phyloP scores from a whole-genome alignment of 2,329 filamentous ascomycete species.

The Neobulgaria alba region DNA sequence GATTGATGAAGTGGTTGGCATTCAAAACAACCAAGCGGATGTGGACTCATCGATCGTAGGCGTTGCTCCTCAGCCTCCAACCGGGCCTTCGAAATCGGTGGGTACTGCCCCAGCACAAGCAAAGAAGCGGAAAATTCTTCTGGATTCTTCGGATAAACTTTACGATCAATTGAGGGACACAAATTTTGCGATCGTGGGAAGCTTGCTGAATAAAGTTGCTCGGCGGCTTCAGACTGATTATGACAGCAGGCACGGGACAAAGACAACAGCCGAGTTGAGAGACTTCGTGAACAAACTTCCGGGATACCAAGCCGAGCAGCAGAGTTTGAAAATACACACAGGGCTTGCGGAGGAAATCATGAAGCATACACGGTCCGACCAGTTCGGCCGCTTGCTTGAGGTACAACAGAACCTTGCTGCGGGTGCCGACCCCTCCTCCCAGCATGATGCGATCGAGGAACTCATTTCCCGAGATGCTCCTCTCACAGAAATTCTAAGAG shows the following conservation, averaged over 20 bases:
- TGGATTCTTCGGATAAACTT: constrained; percentile 83
- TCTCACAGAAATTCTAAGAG: constrained; percentile 69
- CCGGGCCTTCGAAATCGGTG: constrained; percentile 47
- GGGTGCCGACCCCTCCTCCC: constrained; percentile 77
- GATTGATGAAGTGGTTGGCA: constrained; percentile 87
- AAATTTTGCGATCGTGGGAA: constrained; percentile 92
- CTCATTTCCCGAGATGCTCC: constrained; percentile 84
- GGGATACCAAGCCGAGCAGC: constrained; percentile 85
- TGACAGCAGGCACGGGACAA: constrained; percentile 76
- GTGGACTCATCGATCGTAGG: constrained; percentile 87
- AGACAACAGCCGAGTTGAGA: constrained; percentile 82
- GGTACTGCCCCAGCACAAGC: constrained; percentile 48
- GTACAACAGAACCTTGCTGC: constrained; percentile 94
- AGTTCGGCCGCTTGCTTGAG: constrained; percentile 81
- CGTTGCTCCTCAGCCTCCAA: constrained; percentile 49
- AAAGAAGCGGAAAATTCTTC: constrained; percentile 77
- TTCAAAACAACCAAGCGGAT: constrained; percentile 87
- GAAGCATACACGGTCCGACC: constrained; percentile 81
- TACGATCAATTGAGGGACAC: constrained; percentile 82
- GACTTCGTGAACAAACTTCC: constrained; percentile 94
- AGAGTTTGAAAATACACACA: constrained; percentile 86
- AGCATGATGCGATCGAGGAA: constrained; percentile 88
- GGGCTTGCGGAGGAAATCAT: constrained; percentile 91
- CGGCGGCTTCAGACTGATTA: constrained; percentile 80
- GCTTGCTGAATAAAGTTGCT: constrained; percentile 81